Evolutionary conservation across 441 rosid genomes (phyloP).

Genomic region (Gossypium aridum): DNA sequence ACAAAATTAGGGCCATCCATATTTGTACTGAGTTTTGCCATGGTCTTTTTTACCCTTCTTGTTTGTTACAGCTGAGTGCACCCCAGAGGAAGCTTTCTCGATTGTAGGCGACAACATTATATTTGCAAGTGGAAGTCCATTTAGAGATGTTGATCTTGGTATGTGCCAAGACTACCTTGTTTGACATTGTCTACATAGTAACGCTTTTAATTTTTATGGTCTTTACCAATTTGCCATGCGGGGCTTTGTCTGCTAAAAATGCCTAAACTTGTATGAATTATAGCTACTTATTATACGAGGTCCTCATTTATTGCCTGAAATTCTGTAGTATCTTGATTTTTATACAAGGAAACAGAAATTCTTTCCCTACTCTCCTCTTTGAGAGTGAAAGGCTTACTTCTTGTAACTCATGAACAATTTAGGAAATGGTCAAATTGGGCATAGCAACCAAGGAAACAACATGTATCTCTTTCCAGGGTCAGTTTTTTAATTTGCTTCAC

Average conservation of each 20-base stretch:
- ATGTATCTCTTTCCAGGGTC: constrained; percentile 99
- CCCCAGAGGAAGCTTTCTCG: constrained; percentile 92
- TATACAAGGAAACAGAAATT: neutral
- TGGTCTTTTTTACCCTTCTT: neutral
- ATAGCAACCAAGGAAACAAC: constrained; percentile 98
- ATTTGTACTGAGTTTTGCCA: neutral
- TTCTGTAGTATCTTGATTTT: constrained; percentile 11
- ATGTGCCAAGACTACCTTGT: constrained; percentile 22
- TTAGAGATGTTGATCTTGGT: constrained; percentile 86
- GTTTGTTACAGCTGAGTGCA: constrained; percentile 77
- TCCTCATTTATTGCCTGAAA: neutral
- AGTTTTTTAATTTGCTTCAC: constrained; percentile 22
- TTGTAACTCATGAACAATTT: constrained; percentile 20
- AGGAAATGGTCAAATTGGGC: constrained; percentile 79
- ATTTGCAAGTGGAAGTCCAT: constrained; percentile 99
- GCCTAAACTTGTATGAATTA: neutral
- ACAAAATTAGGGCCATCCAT: neutral
- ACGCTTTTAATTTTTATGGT: constrained; percentile 5
- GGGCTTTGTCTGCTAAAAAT: neutral
- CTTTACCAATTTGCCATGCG: neutral
- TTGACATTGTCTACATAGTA: neutral
- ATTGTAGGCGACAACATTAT: constrained; percentile 85
- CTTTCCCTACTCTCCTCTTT: neutral
- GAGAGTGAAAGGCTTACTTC: constrained; percentile 9
- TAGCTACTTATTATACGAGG: neutral